Percentiles rank a stretch among this genome's conserved stretches.
Evolutionary conservation across 2,329 filamentous ascomycete genomes (phyloP).

Genomic region (Dactylonectria macrodidyma): DNA sequence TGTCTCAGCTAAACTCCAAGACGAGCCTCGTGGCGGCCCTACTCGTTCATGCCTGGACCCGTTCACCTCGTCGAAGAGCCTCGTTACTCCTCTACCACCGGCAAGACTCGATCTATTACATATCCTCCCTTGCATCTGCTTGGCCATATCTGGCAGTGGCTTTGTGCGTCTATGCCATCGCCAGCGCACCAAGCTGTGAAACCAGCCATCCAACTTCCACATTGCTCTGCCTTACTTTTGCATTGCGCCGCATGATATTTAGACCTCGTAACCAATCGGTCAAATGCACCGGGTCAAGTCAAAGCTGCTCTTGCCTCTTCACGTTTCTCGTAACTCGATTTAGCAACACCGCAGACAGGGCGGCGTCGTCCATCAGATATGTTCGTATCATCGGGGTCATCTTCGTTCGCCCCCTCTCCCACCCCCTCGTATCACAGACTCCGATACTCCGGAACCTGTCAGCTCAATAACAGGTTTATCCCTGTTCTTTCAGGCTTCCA

Average conservation of each 20-base stretch:
- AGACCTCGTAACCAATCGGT: background rate
- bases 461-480: background rate
- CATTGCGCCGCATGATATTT: background rate
- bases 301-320: background rate
- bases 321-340: background rate
- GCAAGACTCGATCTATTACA: too few species aligned
- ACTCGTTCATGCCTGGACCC: background rate
- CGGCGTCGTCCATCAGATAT: background rate
- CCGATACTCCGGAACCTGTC: background rate
- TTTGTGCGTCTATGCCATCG: slow-evolving; percentile 6
- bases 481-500: background rate
- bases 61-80: background rate
- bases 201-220: slow-evolving; percentile 2
- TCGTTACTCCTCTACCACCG: background rate
- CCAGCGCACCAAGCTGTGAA: background rate
- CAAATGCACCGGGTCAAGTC: background rate
- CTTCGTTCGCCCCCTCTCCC: background rate
- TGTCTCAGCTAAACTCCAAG: slow-evolving; percentile 8
- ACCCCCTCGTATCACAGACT: slow-evolving; percentile 4
- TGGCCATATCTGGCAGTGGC: background rate
- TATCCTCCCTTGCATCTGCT: too few species aligned
- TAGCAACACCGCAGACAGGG: background rate
- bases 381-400: background rate
- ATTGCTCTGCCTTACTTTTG: background rate
- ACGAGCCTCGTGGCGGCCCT: slow-evolving; percentile 12